Conservation (phyloP, 2,329 filamentous ascomycete species). For the Drechslerella coelobrocha region DNA sequence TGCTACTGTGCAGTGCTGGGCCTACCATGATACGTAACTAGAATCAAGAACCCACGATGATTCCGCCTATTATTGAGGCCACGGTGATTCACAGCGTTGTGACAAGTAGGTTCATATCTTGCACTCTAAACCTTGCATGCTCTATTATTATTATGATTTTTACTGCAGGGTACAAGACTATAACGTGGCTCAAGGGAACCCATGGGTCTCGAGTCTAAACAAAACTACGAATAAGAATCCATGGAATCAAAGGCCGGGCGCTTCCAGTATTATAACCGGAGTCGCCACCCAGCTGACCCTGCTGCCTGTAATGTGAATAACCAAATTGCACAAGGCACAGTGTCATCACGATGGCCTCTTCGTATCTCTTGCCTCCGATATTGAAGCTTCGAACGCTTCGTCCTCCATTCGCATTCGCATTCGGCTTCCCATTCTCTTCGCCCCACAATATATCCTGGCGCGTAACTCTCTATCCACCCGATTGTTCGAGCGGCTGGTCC, state of each 20-base stretch:
- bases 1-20: not conserved
- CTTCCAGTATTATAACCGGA: slow-evolving; percentile 37
- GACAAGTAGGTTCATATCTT: no score
- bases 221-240: no score
- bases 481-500: slow-evolving; percentile 28
- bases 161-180: slow-evolving; percentile 24
- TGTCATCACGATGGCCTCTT: slow-evolving; percentile 27
- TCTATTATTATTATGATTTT: slow-evolving; percentile 25
- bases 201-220: no score
- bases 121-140: no score
- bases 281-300: slow-evolving; percentile 37
- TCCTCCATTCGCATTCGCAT: slow-evolving; percentile 38
- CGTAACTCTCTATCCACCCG: slow-evolving; percentile 15
- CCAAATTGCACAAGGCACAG: no score
- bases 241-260: slow-evolving; percentile 36
- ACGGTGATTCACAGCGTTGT: no score
- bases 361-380: slow-evolving; percentile 34
- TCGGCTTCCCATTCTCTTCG: slow-evolving; percentile 32
- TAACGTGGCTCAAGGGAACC: slow-evolving; percentile 40
- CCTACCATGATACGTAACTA: no score
- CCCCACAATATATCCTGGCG: slow-evolving; percentile 33
- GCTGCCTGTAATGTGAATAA: slow-evolving; percentile 36
- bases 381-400: slow-evolving; percentile 35
- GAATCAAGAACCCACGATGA: no score
- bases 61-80: no score